A percentile compares a stretch with the other conserved stretches of the same genome.
Conservation (phyloP, 2,329 filamentous ascomycete species). For the Knufia fluminis region DNA sequence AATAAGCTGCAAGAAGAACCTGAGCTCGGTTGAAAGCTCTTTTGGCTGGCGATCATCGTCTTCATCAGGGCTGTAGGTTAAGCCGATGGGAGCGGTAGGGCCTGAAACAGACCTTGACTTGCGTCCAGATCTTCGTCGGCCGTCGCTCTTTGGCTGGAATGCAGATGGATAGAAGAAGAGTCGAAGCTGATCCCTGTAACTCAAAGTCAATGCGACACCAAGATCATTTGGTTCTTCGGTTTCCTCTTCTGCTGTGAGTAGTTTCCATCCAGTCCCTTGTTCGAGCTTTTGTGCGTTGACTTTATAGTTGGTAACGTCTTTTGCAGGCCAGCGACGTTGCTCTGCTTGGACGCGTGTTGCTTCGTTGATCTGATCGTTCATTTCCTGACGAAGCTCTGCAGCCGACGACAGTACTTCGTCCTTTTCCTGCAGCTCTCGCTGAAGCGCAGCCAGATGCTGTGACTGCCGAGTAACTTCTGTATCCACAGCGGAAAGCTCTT, state of each 20-base stretch:
- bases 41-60: slow-evolving; percentile 11
- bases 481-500: slow-evolving; percentile 56
- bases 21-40: slow-evolving; percentile 29
- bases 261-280: slow-evolving; percentile 36
- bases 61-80: slow-evolving; percentile 27
- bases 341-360: slow-evolving; percentile 79
- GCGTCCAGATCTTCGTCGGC: slow-evolving; percentile 19
- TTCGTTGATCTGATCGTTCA: slow-evolving; percentile 64
- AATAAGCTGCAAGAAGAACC: slow-evolving; percentile 35
- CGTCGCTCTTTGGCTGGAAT: slow-evolving; percentile 24
- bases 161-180: slow-evolving; percentile 34
- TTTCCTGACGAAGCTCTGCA: slow-evolving; percentile 58
- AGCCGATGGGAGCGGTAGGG: slow-evolving; percentile 26
- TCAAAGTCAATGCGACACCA: slow-evolving; percentile 32
- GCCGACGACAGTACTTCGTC: slow-evolving; percentile 55
- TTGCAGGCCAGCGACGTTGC: slow-evolving; percentile 77
- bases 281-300: slow-evolving; percentile 46
- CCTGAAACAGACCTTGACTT: slow-evolving; percentile 22
- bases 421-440: slow-evolving; percentile 57
- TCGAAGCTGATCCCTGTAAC: slow-evolving; percentile 34
- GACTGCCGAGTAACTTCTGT: slow-evolving; percentile 62
- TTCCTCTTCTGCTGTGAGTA: slow-evolving; percentile 30
- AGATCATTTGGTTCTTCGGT: slow-evolving; percentile 18
- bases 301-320: slow-evolving; percentile 71
- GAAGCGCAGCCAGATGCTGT: slow-evolving; percentile 56